Conservation (phyloP, 1,139 yeast species). For the Kodamaea derodonti region DNA sequence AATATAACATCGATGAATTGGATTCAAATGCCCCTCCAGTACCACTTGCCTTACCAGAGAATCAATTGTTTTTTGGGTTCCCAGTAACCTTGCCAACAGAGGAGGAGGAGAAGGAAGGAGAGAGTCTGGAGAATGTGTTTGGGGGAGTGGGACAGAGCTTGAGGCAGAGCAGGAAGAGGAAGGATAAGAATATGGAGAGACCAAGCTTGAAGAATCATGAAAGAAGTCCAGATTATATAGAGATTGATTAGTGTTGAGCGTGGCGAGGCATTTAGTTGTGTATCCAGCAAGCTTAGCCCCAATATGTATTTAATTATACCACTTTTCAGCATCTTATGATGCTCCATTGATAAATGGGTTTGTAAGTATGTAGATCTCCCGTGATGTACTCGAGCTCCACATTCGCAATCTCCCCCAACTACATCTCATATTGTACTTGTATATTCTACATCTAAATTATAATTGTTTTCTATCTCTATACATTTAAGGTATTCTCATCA, state of each 20-base stretch:
- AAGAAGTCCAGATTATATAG: conserved; percentile 73
- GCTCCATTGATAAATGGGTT: too few relatives aligned
- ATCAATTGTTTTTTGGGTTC: conserved; percentile 90
- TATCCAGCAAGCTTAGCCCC: neutral
- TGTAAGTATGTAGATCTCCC: too few relatives aligned
- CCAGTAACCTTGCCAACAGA: conserved; percentile 73
- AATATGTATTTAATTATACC: too few relatives aligned
- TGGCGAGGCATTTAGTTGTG: neutral
- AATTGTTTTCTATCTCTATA: too few relatives aligned
- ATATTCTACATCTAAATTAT: too few relatives aligned
- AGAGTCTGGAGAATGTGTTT: conserved; percentile 32
- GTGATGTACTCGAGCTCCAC: too few relatives aligned
- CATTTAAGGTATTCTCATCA: too few relatives aligned
- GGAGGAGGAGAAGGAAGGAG: conserved; percentile 31
- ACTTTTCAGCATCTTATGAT: too few relatives aligned
- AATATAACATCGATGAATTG: conserved; percentile 32
- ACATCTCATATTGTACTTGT: too few relatives aligned
- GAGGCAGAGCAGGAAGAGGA: conserved; percentile 71
- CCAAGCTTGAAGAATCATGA: conserved; percentile 48
- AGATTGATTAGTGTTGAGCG: conserved; percentile 64
- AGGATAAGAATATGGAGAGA: conserved; percentile 47
- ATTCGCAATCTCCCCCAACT: too few relatives aligned
- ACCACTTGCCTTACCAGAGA: conserved; percentile 71
- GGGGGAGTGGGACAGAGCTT: conserved; percentile 66
- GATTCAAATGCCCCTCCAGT: conserved; percentile 62